Conservation (phyloP, 2,329 filamentous ascomycete genomes). For the Stemphylium vesicarium region DNA sequence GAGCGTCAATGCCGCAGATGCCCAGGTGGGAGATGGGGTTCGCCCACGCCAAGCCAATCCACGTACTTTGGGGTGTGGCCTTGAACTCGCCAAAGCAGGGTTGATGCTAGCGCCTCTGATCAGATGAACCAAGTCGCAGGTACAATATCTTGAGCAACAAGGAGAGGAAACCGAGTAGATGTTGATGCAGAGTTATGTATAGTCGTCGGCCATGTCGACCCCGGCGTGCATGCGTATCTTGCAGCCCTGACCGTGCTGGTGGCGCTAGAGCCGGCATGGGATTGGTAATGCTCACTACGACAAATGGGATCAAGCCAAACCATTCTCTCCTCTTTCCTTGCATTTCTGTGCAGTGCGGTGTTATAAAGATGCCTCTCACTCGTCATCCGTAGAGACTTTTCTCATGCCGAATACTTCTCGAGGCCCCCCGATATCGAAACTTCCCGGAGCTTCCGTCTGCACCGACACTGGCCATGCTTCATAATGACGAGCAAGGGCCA, state of each 20-base stretch:
- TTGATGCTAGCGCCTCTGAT: constrained; percentile 20
- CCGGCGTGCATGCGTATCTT: constrained; percentile 38
- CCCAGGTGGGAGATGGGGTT: constrained; percentile 35
- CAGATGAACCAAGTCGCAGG: not conserved
- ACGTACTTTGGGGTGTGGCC: constrained; percentile 38
- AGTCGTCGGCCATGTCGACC: constrained; percentile 34
- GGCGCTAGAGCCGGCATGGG: constrained; percentile 42
- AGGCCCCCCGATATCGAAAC: not conserved
- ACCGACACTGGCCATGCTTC: constrained; percentile 5
- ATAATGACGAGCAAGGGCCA: constrained; percentile 1
- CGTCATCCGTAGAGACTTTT: not conserved
- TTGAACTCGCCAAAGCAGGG: constrained; percentile 33
- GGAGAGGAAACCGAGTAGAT: not conserved
- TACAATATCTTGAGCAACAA: not conserved
- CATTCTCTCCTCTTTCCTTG: constrained; percentile 3
- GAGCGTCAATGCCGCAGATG: constrained; percentile 34
- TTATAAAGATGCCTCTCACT: not conserved
- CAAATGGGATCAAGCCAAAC: constrained; percentile 7
- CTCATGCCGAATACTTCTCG: not conserved
- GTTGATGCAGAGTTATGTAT: constrained; percentile 8
- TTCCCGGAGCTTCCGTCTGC: not conserved
- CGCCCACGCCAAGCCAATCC: constrained; percentile 43
- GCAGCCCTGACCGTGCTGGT: constrained; percentile 35
- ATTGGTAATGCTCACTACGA: constrained; percentile 35
- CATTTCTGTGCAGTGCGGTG: not conserved